Conservation (phyloP, 352 stramenopile species). For the Globisporangium rhizosaccharum region DNA sequence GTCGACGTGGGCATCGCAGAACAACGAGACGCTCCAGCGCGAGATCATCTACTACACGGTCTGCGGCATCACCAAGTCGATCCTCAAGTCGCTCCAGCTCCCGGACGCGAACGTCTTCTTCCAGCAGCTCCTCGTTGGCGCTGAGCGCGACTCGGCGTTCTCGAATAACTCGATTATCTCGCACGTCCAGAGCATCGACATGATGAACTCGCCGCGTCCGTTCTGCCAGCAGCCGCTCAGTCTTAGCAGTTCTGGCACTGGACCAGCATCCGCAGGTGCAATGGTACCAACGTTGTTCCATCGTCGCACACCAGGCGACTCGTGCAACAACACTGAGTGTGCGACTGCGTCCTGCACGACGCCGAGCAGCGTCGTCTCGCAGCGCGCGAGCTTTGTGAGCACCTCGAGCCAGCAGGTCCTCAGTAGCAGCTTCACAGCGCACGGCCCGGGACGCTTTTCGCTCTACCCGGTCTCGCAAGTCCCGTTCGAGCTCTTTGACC, state of each 20-base stretch:
- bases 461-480: slow-evolving; percentile 71
- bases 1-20: slow-evolving; percentile 47
- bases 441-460: slow-evolving; percentile 29
- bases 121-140: slow-evolving; percentile 50
- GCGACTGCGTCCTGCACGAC: slow-evolving; percentile 9
- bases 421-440: slow-evolving; percentile 2
- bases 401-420: slow-evolving; percentile 4
- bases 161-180: slow-evolving; percentile 42
- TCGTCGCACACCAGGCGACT: slow-evolving; percentile 2
- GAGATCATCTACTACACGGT: slow-evolving; percentile 85
- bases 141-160: slow-evolving; percentile 42
- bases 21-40: slow-evolving; percentile 69
- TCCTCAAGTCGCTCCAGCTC: slow-evolving; percentile 44
- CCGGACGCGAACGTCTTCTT: slow-evolving; percentile 19
- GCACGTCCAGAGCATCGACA: slow-evolving; percentile 34
- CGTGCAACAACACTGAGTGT: slow-evolving; percentile 3
- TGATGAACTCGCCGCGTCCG: slow-evolving; percentile 37
- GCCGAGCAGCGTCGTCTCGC: slow-evolving; percentile 2
- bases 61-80: slow-evolving; percentile 71
- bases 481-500: slow-evolving; percentile 70
- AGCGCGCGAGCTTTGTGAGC: slow-evolving; percentile 9
- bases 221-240: slow-evolving; percentile 30
- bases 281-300: background rate
- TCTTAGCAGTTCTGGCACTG: background rate
- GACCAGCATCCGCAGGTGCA: too few relatives aligned